These are phyloP conservation scores for Lasiodiplodia theobromae DNA, from an alignment of 2,329 filamentous ascomycete genomes.

Conservation along the genomic window DNA sequence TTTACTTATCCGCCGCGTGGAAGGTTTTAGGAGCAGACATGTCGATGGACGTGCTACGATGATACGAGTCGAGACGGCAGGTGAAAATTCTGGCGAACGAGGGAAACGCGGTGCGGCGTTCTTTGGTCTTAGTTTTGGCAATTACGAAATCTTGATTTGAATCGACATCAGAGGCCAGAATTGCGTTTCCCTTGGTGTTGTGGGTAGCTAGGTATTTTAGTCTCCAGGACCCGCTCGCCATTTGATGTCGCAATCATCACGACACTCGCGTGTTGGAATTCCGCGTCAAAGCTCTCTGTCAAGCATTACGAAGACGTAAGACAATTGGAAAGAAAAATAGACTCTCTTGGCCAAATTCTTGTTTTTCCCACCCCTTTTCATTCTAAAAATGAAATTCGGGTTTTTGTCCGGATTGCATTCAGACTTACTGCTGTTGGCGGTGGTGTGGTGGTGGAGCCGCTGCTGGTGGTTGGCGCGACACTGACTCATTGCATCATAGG, in stretches of 20 bases:
- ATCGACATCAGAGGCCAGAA: slow-evolving; percentile 16
- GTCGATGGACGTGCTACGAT: too few species aligned
- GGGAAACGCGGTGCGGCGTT: not conserved
- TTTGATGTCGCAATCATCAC: slow-evolving; percentile 18
- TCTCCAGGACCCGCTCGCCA: not conserved
- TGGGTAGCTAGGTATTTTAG: not conserved
- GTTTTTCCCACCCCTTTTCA: too few species aligned
- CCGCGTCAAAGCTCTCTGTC: not conserved
- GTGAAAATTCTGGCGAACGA: not conserved
- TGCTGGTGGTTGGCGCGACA: too few species aligned
- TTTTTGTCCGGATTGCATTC: too few species aligned
- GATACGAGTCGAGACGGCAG: not conserved
- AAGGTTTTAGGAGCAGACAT: too few species aligned
- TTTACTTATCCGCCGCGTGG: not conserved
- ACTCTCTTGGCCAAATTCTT: not conserved
- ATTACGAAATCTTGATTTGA: slow-evolving; percentile 17
- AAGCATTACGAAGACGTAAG: not conserved
- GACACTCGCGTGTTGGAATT: slow-evolving; percentile 1
- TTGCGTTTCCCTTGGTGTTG: slow-evolving; percentile 4
- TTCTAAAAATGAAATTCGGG: too few species aligned
- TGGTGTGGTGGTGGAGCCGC: too few species aligned
- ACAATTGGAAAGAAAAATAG: not conserved
- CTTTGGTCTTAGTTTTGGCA: not conserved
- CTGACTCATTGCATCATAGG: too few species aligned
- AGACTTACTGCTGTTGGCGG: too few species aligned